phyloP scores from a whole-genome alignment of 148 eudicot genomes.

The Tetragonia tetragonoides region DNA sequence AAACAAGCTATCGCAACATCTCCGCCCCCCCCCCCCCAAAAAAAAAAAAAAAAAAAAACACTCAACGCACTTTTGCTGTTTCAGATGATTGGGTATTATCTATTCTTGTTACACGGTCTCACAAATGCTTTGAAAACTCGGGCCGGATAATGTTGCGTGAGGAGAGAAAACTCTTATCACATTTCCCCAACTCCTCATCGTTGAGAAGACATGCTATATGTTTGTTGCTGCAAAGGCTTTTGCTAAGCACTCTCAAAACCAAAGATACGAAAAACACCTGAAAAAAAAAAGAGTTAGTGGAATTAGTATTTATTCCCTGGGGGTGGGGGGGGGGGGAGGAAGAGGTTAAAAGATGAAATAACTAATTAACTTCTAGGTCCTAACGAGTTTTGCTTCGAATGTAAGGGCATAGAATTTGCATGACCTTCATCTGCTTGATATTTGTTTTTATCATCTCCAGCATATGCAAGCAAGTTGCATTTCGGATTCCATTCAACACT shows the following conservation, averaged over 20 bases:
- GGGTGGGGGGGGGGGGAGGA: not conserved
- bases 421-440: conserved; percentile 94
- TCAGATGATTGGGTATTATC: too few species aligned
- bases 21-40: too few species aligned
- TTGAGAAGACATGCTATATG: not conserved
- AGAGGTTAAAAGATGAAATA: not conserved
- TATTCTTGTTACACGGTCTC: too few species aligned
- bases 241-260: conserved; percentile 80
- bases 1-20: too few species aligned
- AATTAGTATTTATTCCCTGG: not conserved
- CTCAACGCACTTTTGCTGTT: too few species aligned
- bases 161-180: too few species aligned
- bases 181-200: too few species aligned
- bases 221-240: not conserved
- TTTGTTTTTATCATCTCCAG: conserved; percentile 98
- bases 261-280: conserved; percentile 89
- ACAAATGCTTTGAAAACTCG: too few species aligned
- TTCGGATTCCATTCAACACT: conserved; percentile 99
- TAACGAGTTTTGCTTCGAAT: not conserved
- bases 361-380: not conserved
- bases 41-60: too few species aligned
- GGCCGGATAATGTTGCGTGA: too few species aligned
- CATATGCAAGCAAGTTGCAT: conserved; percentile 85
- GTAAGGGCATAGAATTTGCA: not conserved
- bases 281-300: conserved; percentile 9